phyloP scores from a whole-genome alignment of 2,329 filamentous ascomycete genomes.

The Diaporthe ampelina region DNA sequence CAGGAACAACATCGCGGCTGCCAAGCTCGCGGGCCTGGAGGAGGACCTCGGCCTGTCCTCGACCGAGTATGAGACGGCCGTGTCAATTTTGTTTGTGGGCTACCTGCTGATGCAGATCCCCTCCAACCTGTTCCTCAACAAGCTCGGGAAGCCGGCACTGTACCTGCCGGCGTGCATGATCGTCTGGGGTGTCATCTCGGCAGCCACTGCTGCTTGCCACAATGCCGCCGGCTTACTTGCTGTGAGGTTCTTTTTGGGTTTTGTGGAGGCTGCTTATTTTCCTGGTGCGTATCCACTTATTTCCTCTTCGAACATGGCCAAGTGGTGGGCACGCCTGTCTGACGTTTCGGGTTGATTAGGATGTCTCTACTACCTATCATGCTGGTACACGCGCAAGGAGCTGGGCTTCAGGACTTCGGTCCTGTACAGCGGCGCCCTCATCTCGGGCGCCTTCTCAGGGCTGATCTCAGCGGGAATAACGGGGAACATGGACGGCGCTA shows the following conservation, averaged over 20 bases:
- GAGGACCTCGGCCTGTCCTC: conserved; percentile 58
- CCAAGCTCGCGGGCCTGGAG: conserved; percentile 60
- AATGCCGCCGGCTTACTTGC: conserved; percentile 55
- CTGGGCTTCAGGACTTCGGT: conserved; percentile 71
- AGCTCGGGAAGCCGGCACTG: conserved; percentile 62
- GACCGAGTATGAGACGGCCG: conserved; percentile 55
- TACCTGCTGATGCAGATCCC: conserved; percentile 67
- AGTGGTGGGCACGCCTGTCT: not conserved
- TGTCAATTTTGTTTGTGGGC: conserved; percentile 66
- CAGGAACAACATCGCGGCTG: conserved; percentile 58
- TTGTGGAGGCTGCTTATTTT: conserved; percentile 57
- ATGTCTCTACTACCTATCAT: conserved; percentile 69
- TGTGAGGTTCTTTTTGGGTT: conserved; percentile 59
- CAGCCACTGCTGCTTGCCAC: conserved; percentile 54
- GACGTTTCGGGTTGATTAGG: conserved; percentile 45
- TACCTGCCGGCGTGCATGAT: conserved; percentile 62
- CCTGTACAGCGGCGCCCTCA: conserved; percentile 70
- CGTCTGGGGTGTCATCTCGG: conserved; percentile 63
- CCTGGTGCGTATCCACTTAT: conserved; percentile 36
- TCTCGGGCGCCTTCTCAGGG: conserved; percentile 77
- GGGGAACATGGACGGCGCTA: conserved; percentile 66
- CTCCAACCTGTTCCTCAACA: conserved; percentile 66
- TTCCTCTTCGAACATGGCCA: rapidly evolving
- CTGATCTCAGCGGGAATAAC: conserved; percentile 72
- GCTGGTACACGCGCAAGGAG: conserved; percentile 77